phyloP scores from a whole-genome alignment of 2,329 filamentous ascomycete genomes.

The Alternaria arbusti region DNA sequence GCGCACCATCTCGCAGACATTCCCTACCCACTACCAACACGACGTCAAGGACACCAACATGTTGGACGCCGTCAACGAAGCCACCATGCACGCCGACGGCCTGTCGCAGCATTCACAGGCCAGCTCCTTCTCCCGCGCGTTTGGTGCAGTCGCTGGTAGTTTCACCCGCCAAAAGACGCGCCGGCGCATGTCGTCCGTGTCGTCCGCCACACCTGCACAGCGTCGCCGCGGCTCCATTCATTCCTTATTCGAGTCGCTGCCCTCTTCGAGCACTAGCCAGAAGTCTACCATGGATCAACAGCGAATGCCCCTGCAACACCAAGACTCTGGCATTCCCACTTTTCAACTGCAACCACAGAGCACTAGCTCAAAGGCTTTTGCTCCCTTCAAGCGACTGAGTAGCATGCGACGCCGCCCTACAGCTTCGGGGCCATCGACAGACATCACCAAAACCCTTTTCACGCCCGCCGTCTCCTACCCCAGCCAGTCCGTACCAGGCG shows the following conservation, averaged over 20 bases:
- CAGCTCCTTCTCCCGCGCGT: slow-evolving; percentile 39
- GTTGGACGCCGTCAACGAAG: slow-evolving; percentile 42
- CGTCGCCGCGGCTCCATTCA: slow-evolving; percentile 40
- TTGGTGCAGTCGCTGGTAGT: slow-evolving; percentile 34
- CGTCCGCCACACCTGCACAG: slow-evolving; percentile 28
- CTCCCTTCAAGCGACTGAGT: slow-evolving; percentile 35
- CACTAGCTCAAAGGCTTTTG: slow-evolving; percentile 29
- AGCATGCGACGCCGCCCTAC: slow-evolving; percentile 42
- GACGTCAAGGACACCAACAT: slow-evolving; percentile 33
- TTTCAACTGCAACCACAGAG: slow-evolving; percentile 19
- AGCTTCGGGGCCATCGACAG: slow-evolving; percentile 36
- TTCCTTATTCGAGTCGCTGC: slow-evolving; percentile 31
- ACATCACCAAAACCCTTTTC: slow-evolving; percentile 14
- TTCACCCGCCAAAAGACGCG: slow-evolving; percentile 44
- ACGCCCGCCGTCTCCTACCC: slow-evolving; percentile 28
- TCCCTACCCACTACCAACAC: slow-evolving; percentile 30
- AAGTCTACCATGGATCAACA: slow-evolving; percentile 31
- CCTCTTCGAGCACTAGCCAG: slow-evolving; percentile 20
- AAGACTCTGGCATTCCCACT: slow-evolving; percentile 41
- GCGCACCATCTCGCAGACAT: slow-evolving; percentile 48
- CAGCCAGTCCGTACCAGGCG: slow-evolving; percentile 24
- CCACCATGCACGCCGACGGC: slow-evolving; percentile 17
- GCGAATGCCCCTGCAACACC: slow-evolving; percentile 37
- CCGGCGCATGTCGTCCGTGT: slow-evolving; percentile 42
- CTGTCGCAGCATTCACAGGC: slow-evolving; percentile 29